Evolutionary conservation across 208 protist species (phyloP).

Genomic region (Leishmania lainsoni): DNA sequence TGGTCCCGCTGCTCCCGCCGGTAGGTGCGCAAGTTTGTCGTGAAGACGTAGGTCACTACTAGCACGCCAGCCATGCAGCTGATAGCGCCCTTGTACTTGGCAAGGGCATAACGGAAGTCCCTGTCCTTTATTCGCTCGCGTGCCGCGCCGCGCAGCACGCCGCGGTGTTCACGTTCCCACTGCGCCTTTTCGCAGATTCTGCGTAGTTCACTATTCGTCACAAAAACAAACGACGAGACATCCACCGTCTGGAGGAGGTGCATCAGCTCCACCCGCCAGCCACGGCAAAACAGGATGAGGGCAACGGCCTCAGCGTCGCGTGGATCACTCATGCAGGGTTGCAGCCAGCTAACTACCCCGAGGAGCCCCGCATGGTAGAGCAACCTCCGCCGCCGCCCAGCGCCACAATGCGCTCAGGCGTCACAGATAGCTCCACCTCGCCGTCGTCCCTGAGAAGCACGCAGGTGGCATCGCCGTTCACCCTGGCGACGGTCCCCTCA

Average conservation of each 20-base stretch:
- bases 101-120: conserved; percentile 52
- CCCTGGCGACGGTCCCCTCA: conserved; percentile 74
- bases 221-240: conserved; percentile 49
- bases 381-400: conserved; percentile 50
- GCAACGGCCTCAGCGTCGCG: conserved; percentile 68
- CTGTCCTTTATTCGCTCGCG: conserved; percentile 64
- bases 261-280: conserved; percentile 77
- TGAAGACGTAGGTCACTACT: conserved; percentile 65
- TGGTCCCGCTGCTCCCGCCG: conserved; percentile 49
- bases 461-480: conserved; percentile 83
- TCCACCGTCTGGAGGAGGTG: conserved; percentile 82
- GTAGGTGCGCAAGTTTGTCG: conserved; percentile 54
- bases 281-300: conserved; percentile 76
- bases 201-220: conserved; percentile 41
- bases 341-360: conserved; percentile 77
- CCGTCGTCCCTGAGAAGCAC: conserved; percentile 81
- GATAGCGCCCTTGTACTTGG: conserved; percentile 75
- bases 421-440: conserved; percentile 73
- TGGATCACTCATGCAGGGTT: conserved; percentile 53
- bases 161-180: conserved; percentile 65
- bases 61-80: conserved; percentile 57
- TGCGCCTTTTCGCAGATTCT: conserved; percentile 62
- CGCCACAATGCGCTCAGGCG: conserved; percentile 57
- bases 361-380: conserved; percentile 65
- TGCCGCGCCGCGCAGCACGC: conserved; percentile 42